Conservation (phyloP, 202 grass and related monocot species). For the Zoysia matrella region DNA sequence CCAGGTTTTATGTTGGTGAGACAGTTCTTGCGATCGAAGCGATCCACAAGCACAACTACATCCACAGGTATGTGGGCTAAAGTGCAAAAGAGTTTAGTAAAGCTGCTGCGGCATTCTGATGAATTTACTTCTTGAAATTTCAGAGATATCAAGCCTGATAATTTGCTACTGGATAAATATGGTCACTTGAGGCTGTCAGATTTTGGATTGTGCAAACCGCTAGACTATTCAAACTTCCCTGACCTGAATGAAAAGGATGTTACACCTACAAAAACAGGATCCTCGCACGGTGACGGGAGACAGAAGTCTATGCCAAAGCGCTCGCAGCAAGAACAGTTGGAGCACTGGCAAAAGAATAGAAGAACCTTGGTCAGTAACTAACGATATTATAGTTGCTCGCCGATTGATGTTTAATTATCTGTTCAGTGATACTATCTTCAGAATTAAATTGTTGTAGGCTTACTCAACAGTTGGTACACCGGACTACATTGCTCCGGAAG, state of each 20-base stretch:
- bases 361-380: slow-evolving; percentile 83
- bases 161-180: slow-evolving; percentile 88
- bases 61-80: slow-evolving; percentile 70
- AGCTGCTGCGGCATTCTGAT: slow-evolving; percentile 6
- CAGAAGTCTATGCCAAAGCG: slow-evolving; percentile 63
- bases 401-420: not conserved
- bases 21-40: slow-evolving; percentile 88
- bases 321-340: slow-evolving; percentile 92
- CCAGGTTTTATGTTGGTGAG: slow-evolving; percentile 90
- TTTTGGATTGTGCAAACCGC: slow-evolving; percentile 95
- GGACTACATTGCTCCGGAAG: slow-evolving; percentile 72
- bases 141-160: slow-evolving; percentile 99
- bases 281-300: slow-evolving; percentile 50
- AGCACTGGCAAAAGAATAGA: slow-evolving; percentile 98
- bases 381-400: slow-evolving; percentile 5
- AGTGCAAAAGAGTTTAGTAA: not conserved
- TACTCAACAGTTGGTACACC: slow-evolving; percentile 99
- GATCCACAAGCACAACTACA: slow-evolving; percentile 96
- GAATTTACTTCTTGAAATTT: slow-evolving; percentile 26
- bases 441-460: slow-evolving; percentile 60
- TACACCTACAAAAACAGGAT: slow-evolving; percentile 43
- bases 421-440: slow-evolving; percentile 10
- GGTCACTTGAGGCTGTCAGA: slow-evolving; percentile 96
- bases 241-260: slow-evolving; percentile 94
- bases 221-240: slow-evolving; percentile 89